phyloP scores from a whole-genome alignment of 2,329 filamentous ascomycete species.

The Microsporum canis region DNA sequence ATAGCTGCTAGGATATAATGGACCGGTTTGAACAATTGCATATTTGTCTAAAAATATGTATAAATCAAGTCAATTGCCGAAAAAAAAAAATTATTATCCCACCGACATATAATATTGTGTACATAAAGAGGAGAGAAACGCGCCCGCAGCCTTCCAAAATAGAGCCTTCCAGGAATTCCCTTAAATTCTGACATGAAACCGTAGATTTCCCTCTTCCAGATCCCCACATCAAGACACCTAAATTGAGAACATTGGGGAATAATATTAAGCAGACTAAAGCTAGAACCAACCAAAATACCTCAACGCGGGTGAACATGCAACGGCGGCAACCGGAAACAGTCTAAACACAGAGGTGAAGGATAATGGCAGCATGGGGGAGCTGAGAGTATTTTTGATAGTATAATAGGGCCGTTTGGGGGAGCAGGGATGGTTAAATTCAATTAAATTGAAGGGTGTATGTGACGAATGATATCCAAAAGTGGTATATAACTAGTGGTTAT shows the following conservation, averaged over 20 bases:
- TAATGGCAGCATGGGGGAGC: constrained; percentile 30
- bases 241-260: not conserved
- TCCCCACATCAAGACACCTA: not conserved
- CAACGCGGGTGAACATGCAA: not conserved
- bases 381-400: constrained; percentile 38
- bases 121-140: constrained; percentile 14
- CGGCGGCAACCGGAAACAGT: not conserved
- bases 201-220: not conserved
- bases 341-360: not conserved
- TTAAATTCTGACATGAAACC: not conserved
- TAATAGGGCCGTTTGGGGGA: not conserved
- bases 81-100: not conserved
- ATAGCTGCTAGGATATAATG: not conserved
- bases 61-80: not conserved
- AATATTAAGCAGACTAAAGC: not conserved
- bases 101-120: not conserved
- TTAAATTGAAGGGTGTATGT: not conserved
- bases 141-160: constrained; percentile 48
- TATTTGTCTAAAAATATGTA: not conserved
- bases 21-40: not conserved
- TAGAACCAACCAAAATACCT: not conserved
- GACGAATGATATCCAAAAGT: not conserved
- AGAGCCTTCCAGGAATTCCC: constrained; percentile 34
- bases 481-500: not conserved
- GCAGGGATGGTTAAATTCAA: not conserved